phyloP scores from a whole-genome alignment of 176 grass and related monocot species.

The Oryza australiensis region DNA sequence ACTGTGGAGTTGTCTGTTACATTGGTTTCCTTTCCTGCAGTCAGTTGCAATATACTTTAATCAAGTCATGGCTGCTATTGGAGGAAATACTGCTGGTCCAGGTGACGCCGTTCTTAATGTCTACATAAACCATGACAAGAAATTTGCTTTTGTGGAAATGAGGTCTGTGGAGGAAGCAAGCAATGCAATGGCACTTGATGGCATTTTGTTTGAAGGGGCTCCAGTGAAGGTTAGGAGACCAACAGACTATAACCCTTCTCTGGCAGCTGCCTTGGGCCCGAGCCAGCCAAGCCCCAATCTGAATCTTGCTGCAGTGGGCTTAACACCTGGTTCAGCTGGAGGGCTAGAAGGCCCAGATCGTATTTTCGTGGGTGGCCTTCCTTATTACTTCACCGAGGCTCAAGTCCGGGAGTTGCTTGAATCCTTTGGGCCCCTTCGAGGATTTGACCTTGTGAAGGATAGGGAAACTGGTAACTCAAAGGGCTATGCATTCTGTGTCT shows the following conservation, averaged over 20 bases:
- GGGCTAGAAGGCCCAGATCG: conserved; percentile 97
- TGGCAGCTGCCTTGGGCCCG: conserved; percentile 89
- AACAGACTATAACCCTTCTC: conserved; percentile 94
- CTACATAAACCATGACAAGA: conserved; percentile 99
- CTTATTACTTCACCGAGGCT: conserved; percentile 97
- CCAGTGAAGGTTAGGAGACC: conserved; percentile 96
- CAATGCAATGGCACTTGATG: conserved; percentile 98
- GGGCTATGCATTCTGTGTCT: conserved; percentile 97
- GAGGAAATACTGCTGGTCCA: conserved; percentile 97
- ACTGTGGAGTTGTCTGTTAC: conserved; percentile 11
- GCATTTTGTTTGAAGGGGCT: conserved; percentile 95
- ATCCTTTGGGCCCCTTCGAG: conserved; percentile 82
- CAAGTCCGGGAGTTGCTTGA: conserved; percentile 97
- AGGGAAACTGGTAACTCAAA: conserved; percentile 99
- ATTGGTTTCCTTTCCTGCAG: conserved; percentile 38
- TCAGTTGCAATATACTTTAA: conserved; percentile 95
- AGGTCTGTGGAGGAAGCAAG: conserved; percentile 99
- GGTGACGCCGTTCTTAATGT: conserved; percentile 99
- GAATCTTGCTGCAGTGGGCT: conserved; percentile 89
- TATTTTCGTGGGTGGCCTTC: conserved; percentile 94
- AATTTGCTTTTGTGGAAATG: conserved; percentile 99
- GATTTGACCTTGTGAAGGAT: conserved; percentile 99
- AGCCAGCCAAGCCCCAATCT: conserved; percentile 91
- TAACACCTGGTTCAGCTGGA: conserved; percentile 77
- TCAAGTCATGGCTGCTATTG: conserved; percentile 99